These are phyloP conservation scores for Fragosphaeria purpurea DNA, from an alignment of 2,329 filamentous ascomycete genomes.

Conservation along the genomic window DNA sequence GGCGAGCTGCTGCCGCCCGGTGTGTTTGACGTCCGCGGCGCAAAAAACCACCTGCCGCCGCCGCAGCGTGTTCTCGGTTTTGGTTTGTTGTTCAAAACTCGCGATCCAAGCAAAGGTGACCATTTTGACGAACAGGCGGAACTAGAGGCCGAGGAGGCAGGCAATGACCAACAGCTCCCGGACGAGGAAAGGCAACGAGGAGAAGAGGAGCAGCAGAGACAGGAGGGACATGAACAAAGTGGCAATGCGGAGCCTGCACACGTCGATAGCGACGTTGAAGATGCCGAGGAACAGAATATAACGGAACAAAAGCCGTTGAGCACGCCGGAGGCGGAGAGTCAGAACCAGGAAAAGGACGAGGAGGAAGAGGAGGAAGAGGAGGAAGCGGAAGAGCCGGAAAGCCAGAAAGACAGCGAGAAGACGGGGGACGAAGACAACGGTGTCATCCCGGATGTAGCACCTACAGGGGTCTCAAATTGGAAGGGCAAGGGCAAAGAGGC, in stretches of 20 bases:
- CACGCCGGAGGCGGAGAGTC: not conserved
- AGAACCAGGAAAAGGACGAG: constrained; percentile 8
- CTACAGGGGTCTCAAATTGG: constrained; percentile 11
- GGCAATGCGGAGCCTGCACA: not conserved
- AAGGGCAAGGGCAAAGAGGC: constrained; percentile 3
- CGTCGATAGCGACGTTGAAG: not conserved
- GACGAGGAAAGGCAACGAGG: not conserved
- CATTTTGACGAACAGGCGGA: constrained; percentile 34
- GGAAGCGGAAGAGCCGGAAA: constrained; percentile 16
- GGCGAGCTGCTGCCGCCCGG: constrained; percentile 75
- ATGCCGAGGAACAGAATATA: not conserved
- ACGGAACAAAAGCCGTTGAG: not conserved
- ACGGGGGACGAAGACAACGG: too few relatives aligned
- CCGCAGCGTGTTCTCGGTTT: constrained; percentile 81
- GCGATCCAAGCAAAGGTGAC: constrained; percentile 71
- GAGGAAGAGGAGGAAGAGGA: constrained; percentile 16
- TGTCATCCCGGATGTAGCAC: too few relatives aligned
- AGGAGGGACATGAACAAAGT: not conserved
- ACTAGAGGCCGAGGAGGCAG: not conserved
- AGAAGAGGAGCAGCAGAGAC: not conserved
- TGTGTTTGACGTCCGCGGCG: constrained; percentile 69
- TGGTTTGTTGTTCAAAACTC: constrained; percentile 78
- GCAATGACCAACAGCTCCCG: not conserved
- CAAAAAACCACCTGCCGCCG: constrained; percentile 86
- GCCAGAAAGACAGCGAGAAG: constrained; percentile 18